phyloP scores from a whole-genome alignment of 257 asterid genomes.

The Striga asiatica region DNA sequence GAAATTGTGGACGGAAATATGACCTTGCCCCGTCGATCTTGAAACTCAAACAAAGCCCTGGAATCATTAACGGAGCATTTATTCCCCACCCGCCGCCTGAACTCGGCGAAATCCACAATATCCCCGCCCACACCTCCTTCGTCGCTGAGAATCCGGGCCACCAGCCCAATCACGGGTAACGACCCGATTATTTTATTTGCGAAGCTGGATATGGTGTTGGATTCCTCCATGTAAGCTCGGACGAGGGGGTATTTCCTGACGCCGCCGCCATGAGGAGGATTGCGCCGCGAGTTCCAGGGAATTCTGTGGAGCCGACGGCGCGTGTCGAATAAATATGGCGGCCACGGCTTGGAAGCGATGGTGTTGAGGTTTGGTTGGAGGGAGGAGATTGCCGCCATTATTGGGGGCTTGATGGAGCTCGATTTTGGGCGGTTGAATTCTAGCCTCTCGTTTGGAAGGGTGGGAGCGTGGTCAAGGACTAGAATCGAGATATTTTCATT shows the following conservation, averaged over 20 bases:
- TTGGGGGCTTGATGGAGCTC: constrained; percentile 12
- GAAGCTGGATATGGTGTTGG: constrained; percentile 54
- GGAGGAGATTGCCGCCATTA: constrained; percentile 65
- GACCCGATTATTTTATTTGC: constrained; percentile 74
- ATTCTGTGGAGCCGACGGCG: constrained; percentile 29
- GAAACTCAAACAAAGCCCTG: constrained; percentile 62
- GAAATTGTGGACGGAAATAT: background rate
- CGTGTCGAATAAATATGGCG: constrained; percentile 39
- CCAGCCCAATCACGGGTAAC: constrained; percentile 78
- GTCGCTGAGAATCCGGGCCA: constrained; percentile 64
- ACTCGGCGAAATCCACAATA: constrained; percentile 79
- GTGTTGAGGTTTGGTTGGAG: constrained; percentile 45
- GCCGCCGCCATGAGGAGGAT: constrained; percentile 25
- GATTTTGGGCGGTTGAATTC: constrained; percentile 26
- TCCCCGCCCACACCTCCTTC: constrained; percentile 94
- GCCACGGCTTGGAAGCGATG: constrained; percentile 26
- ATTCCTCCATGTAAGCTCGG: constrained; percentile 77
- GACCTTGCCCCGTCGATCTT: constrained; percentile 86
- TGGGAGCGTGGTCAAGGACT: no score
- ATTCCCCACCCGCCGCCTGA: constrained; percentile 78
- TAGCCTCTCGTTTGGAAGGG: constrained; percentile 36
- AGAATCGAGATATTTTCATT: no score
- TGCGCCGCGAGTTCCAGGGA: constrained; percentile 25
- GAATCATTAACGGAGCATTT: constrained; percentile 85
- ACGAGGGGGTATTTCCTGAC: constrained; percentile 25